A percentile compares a stretch with the other conserved stretches of the same genome.
These are phyloP conservation scores for Plasmodium cynomolgi DNA, from an alignment of 169 alveolate species.

Conservation along the genomic window DNA sequence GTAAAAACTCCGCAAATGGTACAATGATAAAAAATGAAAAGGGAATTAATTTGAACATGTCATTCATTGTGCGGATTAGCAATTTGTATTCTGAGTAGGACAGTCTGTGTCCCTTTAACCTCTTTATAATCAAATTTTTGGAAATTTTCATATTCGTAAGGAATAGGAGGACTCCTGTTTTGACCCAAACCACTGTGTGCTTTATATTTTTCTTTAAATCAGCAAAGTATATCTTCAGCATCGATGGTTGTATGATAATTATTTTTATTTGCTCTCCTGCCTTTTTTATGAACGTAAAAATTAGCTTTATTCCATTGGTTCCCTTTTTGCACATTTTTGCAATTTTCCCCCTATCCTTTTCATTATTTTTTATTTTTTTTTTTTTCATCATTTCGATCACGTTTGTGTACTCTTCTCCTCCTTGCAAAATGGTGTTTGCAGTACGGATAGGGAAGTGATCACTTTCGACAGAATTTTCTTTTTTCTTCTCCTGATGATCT, in stretches of 20 bases:
- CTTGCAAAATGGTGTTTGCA: neutral
- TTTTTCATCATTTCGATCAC: conserved; percentile 28
- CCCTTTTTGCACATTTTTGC: conserved; percentile 12
- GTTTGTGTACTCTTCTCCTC: neutral
- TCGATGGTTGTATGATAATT: conserved; percentile 43
- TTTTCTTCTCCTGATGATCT: neutral
- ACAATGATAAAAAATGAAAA: conserved; percentile 89
- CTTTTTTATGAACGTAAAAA: neutral
- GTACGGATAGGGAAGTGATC: neutral
- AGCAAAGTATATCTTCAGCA: conserved; percentile 6
- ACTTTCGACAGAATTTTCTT: neutral
- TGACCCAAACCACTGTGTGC: conserved; percentile 86
- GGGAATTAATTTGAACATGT: conserved; percentile 89
- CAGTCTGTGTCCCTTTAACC: conserved; percentile 87
- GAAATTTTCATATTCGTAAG: conserved; percentile 85
- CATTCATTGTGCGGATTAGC: conserved; percentile 88
- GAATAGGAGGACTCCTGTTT: conserved; percentile 84
- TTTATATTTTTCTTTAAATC: conserved; percentile 33
- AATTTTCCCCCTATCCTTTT: conserved; percentile 12
- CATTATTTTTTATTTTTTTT: conserved; percentile 13
- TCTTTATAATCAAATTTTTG: conserved; percentile 80
- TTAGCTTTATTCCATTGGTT: neutral
- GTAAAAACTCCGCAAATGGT: conserved; percentile 90
- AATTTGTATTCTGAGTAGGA: conserved; percentile 87
- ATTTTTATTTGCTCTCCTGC: conserved; percentile 1